A percentile compares a stretch with the other conserved stretches of the same genome.
These are phyloP conservation scores for Tolypocladium tropicale DNA, from an alignment of 2,329 filamentous ascomycete species.

Conservation along the genomic window DNA sequence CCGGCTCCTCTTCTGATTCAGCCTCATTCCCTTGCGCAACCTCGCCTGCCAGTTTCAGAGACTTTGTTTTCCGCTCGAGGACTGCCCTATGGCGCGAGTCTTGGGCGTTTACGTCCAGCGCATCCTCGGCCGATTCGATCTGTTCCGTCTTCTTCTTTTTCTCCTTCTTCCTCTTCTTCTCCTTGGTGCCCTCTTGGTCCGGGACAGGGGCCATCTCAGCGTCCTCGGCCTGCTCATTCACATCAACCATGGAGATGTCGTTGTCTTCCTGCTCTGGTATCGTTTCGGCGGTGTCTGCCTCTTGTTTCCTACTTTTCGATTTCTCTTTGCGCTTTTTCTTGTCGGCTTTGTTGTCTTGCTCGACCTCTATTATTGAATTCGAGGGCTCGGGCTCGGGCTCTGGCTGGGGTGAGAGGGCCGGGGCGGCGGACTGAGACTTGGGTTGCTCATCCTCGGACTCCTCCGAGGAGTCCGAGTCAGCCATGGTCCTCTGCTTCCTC, in stretches of 20 bases:
- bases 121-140: slow-evolving; percentile 13
- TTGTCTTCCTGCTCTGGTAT: not conserved
- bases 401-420: slow-evolving; percentile 6
- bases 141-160: slow-evolving; percentile 12
- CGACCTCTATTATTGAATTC: not conserved
- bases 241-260: slow-evolving; percentile 4
- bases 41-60: slow-evolving; percentile 37
- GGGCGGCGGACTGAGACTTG: not conserved
- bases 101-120: slow-evolving; percentile 15
- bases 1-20: slow-evolving; percentile 19
- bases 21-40: slow-evolving; percentile 21
- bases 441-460: slow-evolving; percentile 8
- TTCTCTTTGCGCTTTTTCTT: not conserved
- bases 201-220: not conserved
- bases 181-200: slow-evolving; percentile 4
- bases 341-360: not conserved
- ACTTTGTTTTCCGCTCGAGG: slow-evolving; percentile 45
- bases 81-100: slow-evolving; percentile 37
- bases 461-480: slow-evolving; percentile 8
- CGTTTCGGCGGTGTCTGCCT: not conserved
- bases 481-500: slow-evolving; percentile 20
- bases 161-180: slow-evolving; percentile 5
- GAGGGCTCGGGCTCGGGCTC: not conserved
- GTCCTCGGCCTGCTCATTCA: not conserved
- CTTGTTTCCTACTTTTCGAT: not conserved